Percentiles rank a stretch among this genome's conserved stretches.
These are phyloP conservation scores for Ichthyophthirius multifiliis DNA, from an alignment of 169 alveolate species.

Conservation along the genomic window DNA sequence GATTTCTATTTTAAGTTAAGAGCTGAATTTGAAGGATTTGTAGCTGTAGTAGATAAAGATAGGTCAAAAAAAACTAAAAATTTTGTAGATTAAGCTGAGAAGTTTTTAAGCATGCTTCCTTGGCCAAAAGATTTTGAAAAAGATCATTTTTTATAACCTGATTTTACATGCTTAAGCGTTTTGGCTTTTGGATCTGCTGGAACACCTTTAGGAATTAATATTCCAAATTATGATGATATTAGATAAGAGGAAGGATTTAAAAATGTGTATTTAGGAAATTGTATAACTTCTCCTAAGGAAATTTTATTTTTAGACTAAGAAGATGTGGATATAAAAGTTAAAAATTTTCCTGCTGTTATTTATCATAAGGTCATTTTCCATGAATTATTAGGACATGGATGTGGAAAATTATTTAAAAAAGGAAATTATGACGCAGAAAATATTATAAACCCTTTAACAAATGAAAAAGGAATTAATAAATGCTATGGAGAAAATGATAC, in stretches of 20 bases:
- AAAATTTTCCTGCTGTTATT: constrained; percentile 36
- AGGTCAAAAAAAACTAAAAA: constrained; percentile 39
- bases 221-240: constrained; percentile 79
- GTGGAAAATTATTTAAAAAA: constrained; percentile 65
- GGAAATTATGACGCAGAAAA: constrained; percentile 21
- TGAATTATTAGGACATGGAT: constrained; percentile 80
- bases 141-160: constrained; percentile 63
- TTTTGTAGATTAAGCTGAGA: constrained; percentile 62
- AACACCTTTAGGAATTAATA: constrained; percentile 70
- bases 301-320: constrained; percentile 50
- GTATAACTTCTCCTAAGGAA: constrained; percentile 39
- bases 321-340: constrained; percentile 46
- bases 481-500: constrained; percentile 2
- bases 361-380: constrained; percentile 68
- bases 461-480: constrained; percentile 2
- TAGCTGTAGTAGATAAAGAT: constrained; percentile 71
- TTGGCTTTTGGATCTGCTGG: constrained; percentile 68
- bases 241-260: constrained; percentile 72
- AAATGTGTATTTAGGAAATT: constrained; percentile 60
- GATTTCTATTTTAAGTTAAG: constrained; percentile 42
- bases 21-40: constrained; percentile 80
- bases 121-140: constrained; percentile 78
- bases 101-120: constrained; percentile 49
- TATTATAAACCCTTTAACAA: neutral
- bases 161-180: constrained; percentile 65